Conservation (phyloP, 202 grass and related monocot genomes). For the Dendrocalamus latiflorus region DNA sequence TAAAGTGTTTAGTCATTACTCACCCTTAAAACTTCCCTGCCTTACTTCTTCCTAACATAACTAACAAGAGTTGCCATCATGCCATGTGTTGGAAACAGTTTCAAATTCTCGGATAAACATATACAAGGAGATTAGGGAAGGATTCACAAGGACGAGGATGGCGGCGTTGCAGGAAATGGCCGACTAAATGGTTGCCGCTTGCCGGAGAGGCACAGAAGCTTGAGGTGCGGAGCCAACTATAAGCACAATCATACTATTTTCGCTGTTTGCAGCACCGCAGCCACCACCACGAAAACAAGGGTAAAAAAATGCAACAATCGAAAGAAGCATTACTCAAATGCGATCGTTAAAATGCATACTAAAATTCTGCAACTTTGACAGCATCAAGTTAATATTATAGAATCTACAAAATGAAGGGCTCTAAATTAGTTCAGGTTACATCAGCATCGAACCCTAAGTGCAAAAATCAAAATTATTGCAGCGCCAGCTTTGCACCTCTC, state of each 20-base stretch:
- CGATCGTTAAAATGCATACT: background rate
- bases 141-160: background rate
- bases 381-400: background rate
- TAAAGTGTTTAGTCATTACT: too few relatives aligned
- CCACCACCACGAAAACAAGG: background rate
- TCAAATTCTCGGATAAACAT: background rate
- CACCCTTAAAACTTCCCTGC: too few relatives aligned
- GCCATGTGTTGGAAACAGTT: background rate
- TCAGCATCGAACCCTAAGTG: background rate
- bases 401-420: background rate
- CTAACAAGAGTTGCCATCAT: too few relatives aligned
- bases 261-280: background rate
- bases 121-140: background rate
- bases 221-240: too few relatives aligned
- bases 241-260: background rate
- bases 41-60: too few relatives aligned
- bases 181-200: background rate
- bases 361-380: background rate
- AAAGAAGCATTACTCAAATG: background rate
- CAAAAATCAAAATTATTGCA: background rate
- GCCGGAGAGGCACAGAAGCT: background rate
- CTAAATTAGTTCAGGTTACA: constrained; percentile 6
- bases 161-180: background rate
- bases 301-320: background rate
- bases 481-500: constrained; percentile 17